Conservation (phyloP, 345 rosid species). For the Hibiscus mutabilis region DNA sequence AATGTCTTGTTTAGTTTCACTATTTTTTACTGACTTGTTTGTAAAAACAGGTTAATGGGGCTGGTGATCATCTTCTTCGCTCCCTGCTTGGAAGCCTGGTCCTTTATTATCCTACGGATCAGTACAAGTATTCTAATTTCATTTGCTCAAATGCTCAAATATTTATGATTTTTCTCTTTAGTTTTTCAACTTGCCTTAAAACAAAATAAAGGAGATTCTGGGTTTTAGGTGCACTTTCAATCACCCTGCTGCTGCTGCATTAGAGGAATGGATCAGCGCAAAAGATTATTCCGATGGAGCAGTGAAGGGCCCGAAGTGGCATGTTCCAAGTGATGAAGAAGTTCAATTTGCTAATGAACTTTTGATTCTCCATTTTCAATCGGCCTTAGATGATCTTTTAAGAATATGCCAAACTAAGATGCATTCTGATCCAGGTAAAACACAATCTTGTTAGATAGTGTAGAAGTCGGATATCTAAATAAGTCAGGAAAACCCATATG, state of each 20-base stretch:
- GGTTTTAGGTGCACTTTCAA: slow-evolving; percentile 53
- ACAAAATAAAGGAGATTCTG: slow-evolving; percentile 18
- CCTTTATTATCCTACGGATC: slow-evolving; percentile 86
- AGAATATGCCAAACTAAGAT: slow-evolving; percentile 70
- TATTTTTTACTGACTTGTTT: slow-evolving; percentile 3
- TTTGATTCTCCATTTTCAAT: slow-evolving; percentile 71
- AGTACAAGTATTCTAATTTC: slow-evolving; percentile 56
- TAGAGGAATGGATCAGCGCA: slow-evolving; percentile 94
- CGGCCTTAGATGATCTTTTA: slow-evolving; percentile 81
- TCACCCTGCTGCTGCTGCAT: slow-evolving; percentile 73
- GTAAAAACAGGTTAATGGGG: slow-evolving; percentile 71
- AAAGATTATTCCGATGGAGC: slow-evolving; percentile 60
- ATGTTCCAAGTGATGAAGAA: slow-evolving; percentile 78
- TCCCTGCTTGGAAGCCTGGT: slow-evolving; percentile 84
- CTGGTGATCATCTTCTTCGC: slow-evolving; percentile 87
- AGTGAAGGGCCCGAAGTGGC: slow-evolving; percentile 66
- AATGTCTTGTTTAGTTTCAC: slow-evolving; percentile 6
- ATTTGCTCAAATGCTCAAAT: background rate
- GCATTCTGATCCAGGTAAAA: slow-evolving; percentile 76
- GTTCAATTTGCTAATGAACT: slow-evolving; percentile 94
- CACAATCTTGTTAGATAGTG: background rate
- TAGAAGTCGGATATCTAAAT: background rate
- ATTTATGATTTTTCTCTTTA: slow-evolving; percentile 1
- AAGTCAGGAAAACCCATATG: background rate
- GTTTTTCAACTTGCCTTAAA: background rate